Evolutionary conservation across 2,329 filamentous ascomycete species (phyloP), one percentile per base, ranked within the genome.

Genomic region (Talaromyces sp.): DNA sequence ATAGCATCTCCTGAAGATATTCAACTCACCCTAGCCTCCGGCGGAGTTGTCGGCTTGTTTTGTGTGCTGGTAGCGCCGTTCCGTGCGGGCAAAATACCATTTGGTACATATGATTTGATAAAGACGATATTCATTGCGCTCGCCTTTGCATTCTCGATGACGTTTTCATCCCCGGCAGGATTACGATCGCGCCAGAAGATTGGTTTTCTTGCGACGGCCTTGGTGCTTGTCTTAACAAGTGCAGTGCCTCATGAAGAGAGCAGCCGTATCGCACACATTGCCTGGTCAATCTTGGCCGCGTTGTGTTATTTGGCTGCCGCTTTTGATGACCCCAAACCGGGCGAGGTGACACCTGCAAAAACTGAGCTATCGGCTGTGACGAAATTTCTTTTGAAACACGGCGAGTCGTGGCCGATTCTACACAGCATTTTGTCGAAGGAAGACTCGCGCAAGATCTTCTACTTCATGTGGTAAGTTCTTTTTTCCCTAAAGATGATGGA

Each of bases 381-480:
- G 0, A 86, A 84, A 15, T 85, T 89, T 63, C 76, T 98, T 3
- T 82, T 98, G n/a, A 84, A 84, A 0, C 84, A 86, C 63, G 89
- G 89, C 11, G 85, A 89, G 58, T 83, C 83, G 31, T 92, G 89
- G 75, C 93, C 94, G 0, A 83, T 98, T 39, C 73, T 97, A 19
- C 89, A 97, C 74, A 90, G 92, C 62, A 92, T 99, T 66, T 80
- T 99, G 71, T 87, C 89, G 15, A 94, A 98, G 73, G 93, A 92
- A 72, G 94, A 99, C 76, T 98, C 94, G 17, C 86, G 95, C 66
- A 87, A 94, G 52, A 98, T 99, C 68, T 96, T 97, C 70, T 99
- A 99, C 78, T 99, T 98, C 72, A 97, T 97, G 87, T 86, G 85
- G 91, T 96, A 82, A 73, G 89, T 75, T 27, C 33, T 47, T n/a